These are phyloP conservation scores for Vanrija sp. DNA, from an alignment of 1,284 basidiomycete genomes.

Conservation along the genomic window DNA sequence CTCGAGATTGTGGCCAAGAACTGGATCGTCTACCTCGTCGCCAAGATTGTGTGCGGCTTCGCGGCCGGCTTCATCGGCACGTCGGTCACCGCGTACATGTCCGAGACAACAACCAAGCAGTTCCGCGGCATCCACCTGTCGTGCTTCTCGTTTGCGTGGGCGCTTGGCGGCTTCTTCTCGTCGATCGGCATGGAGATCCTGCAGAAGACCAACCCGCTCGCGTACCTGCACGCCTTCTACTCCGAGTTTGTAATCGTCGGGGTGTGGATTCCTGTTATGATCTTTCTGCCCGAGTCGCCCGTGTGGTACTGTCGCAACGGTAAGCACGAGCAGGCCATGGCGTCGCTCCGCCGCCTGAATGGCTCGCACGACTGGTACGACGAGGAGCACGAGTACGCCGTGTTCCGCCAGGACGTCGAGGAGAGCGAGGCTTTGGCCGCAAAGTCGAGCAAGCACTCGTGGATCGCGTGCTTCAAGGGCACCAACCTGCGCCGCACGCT, in stretches of 20 bases:
- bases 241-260: conserved; percentile 10
- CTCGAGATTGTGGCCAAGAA: conserved; percentile 26
- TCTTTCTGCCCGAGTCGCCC: conserved; percentile 4
- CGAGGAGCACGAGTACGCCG: conserved; percentile 13
- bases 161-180: conserved; percentile 1
- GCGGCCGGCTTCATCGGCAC: conserved; percentile 8
- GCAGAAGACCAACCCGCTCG: conserved; percentile 1
- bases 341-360: conserved; percentile 4
- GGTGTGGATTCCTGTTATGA: conserved; percentile 5
- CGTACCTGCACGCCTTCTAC: conserved; percentile 9
- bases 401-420: conserved; percentile 11
- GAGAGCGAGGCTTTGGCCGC: background rate
- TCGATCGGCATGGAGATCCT: conserved; percentile 7
- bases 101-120: conserved; percentile 7
- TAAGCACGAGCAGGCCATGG: conserved; percentile 10
- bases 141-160: background rate
- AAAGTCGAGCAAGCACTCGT: background rate
- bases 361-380: conserved; percentile 15
- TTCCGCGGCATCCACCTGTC: conserved; percentile 1
- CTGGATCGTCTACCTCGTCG: conserved; percentile 27
- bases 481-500: conserved; percentile 17
- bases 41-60: conserved; percentile 27
- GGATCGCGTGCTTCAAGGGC: conserved; percentile 10
- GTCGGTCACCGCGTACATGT: background rate
- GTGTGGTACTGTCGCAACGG: conserved; percentile 7